Conservation (phyloP, 208 protist species). For the Trypanosoma rangeli region DNA sequence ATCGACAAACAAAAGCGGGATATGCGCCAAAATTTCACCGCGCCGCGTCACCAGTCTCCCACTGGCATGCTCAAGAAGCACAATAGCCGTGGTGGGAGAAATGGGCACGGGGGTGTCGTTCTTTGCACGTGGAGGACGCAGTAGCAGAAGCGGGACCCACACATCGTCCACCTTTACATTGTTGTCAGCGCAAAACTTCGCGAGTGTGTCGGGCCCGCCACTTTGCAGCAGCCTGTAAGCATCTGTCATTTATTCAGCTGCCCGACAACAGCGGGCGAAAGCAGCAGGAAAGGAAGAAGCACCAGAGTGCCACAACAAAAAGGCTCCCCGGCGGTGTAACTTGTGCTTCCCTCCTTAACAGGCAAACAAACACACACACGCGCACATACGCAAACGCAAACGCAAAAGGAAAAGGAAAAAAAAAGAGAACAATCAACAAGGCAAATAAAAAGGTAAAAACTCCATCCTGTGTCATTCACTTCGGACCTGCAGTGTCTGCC, state of each 20-base stretch:
- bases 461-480: background rate
- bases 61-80: conserved; percentile 38
- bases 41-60: conserved; percentile 31
- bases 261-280: background rate
- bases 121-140: conserved; percentile 21
- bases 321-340: background rate
- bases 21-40: conserved; percentile 30
- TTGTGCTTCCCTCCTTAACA: background rate
- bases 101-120: conserved; percentile 34
- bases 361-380: background rate
- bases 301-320: background rate
- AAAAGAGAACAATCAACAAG: conserved; percentile 4
- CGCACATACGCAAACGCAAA: background rate
- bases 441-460: background rate
- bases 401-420: conserved; percentile 3
- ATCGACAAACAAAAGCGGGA: conserved; percentile 30
- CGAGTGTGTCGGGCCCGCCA: conserved; percentile 27
- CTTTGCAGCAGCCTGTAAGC: conserved; percentile 11
- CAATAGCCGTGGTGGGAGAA: conserved; percentile 34
- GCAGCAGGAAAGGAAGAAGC: background rate
- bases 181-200: conserved; percentile 32
- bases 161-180: conserved; percentile 34
- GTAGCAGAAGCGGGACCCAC: conserved; percentile 56
- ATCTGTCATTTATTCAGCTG: conserved; percentile 23
- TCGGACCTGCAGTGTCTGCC: background rate